Base-by-base conservation (phyloP, 768 basidiomycete genomes). In the Arthromyces matolae region DNA sequence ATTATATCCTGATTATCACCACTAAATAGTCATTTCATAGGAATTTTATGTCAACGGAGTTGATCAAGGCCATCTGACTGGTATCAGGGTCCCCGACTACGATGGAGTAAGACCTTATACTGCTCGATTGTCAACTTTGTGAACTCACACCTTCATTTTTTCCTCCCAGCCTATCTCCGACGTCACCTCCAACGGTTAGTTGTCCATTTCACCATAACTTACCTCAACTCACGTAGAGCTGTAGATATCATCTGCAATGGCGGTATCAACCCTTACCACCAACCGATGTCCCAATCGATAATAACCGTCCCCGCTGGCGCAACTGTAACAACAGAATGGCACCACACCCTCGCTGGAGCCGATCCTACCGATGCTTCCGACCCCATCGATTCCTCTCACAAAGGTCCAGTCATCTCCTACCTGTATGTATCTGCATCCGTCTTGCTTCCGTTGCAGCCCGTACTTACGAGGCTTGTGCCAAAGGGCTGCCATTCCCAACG, bases 221-320 rank as follows among this genome's bases (percentile, higher is more conserved):
- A n/a, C n/a, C n/a, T 35, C n/a, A n/a, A n/a, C n/a, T n/a, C n/a
- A n/a, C n/a, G n/a, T n/a, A n/a, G n/a, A n/a, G n/a, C n/a, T n/a
- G n/a, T 23, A 56, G 58, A 74, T 54, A 44, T 73, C 33, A 81
- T 80, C 48, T 81, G 80, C 70, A 82, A 82, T 42, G 78, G 79
- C 19, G 79, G 78, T 10, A 77, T 77, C 54, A 80, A 79, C 58
- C 78, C 76, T 3, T 78, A 77, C 59, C 70, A 71, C 41, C 64
- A 67, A 47, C 77, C 76, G 8, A 58, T 78, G 12, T 78, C 75
- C 4, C 61, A 60, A 19, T 63, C 64, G 1, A 58, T 78, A 29
- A 77, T 81, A 55, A 63, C 65, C 13, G 76, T 78, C 9, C 65
- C 79, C 0, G 80, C 79, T 51, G 79, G 80, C 16, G 65, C 77